A percentile compares a stretch with the other conserved stretches of the same genome.
Conservation (phyloP, 2,329 filamentous ascomycete genomes). For the Colletotrichum acutatum region DNA sequence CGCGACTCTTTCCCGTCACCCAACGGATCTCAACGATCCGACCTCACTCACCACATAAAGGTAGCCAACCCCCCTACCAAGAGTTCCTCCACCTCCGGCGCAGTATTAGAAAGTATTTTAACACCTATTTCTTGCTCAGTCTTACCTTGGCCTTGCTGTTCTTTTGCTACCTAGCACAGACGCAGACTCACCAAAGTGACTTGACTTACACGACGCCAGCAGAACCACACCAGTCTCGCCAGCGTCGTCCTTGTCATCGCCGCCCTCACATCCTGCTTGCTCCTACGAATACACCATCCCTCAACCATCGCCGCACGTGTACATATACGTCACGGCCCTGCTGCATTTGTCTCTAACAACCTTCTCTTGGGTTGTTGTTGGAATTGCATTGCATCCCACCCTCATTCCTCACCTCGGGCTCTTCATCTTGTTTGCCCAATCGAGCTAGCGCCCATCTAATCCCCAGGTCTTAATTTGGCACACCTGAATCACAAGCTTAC, state of each 20-base stretch:
- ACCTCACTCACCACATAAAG: neutral
- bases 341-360: neutral
- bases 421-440: neutral
- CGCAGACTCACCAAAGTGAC: neutral
- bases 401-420: neutral
- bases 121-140: neutral
- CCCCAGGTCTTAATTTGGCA: slow-evolving; percentile 20
- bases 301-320: neutral
- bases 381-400: neutral
- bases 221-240: neutral
- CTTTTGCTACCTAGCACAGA: neutral
- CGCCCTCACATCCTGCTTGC: neutral
- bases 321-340: neutral
- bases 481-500: slow-evolving; percentile 27
- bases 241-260: neutral
- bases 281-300: neutral
- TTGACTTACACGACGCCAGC: slow-evolving; percentile 14
- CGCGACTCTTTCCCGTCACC: neutral
- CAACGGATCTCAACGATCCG: neutral
- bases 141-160: neutral
- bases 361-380: slow-evolving; percentile 5
- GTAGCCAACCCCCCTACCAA: neutral
- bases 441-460: slow-evolving; percentile 16
- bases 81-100: neutral
- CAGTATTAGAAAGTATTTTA: neutral